Evolutionary conservation across 2,329 filamentous ascomycete species (phyloP).

Genomic region (Stachybotrys chartarum): DNA sequence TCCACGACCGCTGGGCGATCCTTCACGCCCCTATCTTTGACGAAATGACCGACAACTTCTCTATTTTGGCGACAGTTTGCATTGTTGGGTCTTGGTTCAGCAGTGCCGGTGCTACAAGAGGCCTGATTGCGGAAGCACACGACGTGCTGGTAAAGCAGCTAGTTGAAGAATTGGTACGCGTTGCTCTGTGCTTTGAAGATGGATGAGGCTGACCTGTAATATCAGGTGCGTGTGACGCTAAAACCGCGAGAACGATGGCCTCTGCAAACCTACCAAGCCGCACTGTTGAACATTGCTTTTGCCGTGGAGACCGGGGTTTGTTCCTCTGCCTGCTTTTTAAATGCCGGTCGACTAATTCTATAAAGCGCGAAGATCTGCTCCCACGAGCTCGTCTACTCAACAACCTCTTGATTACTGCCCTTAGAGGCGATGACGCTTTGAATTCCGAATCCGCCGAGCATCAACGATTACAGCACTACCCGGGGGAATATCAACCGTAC

Average conservation of each 20-base stretch:
- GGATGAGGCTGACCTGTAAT: neutral
- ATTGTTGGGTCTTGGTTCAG: slow-evolving; percentile 33
- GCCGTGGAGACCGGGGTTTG: slow-evolving; percentile 27
- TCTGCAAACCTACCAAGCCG: slow-evolving; percentile 23
- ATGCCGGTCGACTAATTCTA: neutral
- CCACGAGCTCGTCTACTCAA: slow-evolving; percentile 24
- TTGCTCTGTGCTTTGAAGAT: neutral
- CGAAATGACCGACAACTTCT: slow-evolving; percentile 17
- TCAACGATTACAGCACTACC: slow-evolving; percentile 26
- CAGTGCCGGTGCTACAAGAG: slow-evolving; percentile 15
- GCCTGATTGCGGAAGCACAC: slow-evolving; percentile 22
- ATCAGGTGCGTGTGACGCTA: neutral
- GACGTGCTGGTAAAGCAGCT: slow-evolving; percentile 20
- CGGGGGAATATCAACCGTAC: slow-evolving; percentile 30
- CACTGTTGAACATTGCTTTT: slow-evolving; percentile 31
- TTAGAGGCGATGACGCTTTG: slow-evolving; percentile 30
- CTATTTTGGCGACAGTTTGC: slow-evolving; percentile 19
- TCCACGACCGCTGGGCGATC: slow-evolving; percentile 34
- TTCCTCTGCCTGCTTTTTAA: neutral
- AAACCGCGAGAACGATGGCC: slow-evolving; percentile 19
- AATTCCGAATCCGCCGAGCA: slow-evolving; percentile 21
- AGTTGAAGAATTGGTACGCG: slow-evolving; percentile 19
- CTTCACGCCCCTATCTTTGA: slow-evolving; percentile 29
- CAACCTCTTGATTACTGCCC: slow-evolving; percentile 22
- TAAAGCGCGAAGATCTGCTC: slow-evolving; percentile 7